These are phyloP conservation scores for Botryotinia calthae DNA, from an alignment of 2,329 filamentous ascomycete genomes.

Conservation along the genomic window DNA sequence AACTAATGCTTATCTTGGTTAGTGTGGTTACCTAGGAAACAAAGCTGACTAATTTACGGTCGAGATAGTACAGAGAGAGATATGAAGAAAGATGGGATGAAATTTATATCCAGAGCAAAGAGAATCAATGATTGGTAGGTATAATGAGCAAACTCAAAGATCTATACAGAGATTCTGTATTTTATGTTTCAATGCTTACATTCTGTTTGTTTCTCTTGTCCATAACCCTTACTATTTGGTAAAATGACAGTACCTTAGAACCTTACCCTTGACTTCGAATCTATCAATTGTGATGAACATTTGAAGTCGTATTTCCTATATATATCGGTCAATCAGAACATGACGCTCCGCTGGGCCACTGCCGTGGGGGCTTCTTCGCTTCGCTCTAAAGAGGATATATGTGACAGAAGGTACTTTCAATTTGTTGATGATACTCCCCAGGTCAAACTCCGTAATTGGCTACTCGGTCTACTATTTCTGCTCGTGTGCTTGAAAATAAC, in stretches of 20 bases:
- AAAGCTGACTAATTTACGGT: not conserved
- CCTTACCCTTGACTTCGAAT: not conserved
- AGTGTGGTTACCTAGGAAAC: slow-evolving; percentile 10
- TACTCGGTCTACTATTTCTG: not conserved
- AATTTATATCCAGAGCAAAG: not conserved
- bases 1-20: slow-evolving; percentile 9
- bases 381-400: not conserved
- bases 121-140: not conserved
- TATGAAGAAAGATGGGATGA: not conserved
- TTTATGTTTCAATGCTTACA: not conserved
- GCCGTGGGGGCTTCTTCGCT: slow-evolving; percentile 2
- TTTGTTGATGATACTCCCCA: not conserved
- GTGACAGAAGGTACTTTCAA: not conserved
- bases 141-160: not conserved
- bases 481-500: not conserved
- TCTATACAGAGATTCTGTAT: not conserved
- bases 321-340: not conserved
- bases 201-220: not conserved
- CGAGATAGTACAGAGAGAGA: no score
- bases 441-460: not conserved
- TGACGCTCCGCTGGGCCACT: slow-evolving; percentile 6
- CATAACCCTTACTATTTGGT: not conserved
- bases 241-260: not conserved
- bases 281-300: not conserved
- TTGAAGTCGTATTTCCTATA: not conserved